Evolutionary conservation across 257 asterid species (phyloP).

Genomic region (Capsicum baccatum): DNA sequence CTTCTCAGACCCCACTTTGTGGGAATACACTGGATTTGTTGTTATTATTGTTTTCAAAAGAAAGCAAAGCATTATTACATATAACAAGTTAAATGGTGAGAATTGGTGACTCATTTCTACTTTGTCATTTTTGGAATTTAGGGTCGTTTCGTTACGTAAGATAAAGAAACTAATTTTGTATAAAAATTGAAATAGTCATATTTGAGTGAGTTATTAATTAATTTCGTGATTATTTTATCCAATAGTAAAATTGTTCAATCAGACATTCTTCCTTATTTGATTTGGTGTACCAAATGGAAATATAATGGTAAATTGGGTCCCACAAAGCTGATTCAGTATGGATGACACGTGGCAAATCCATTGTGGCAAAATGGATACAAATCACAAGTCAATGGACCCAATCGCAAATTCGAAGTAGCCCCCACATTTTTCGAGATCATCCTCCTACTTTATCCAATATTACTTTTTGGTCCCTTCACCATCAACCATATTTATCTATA

Average conservation of each 20-base stretch:
- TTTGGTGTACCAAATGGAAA: too few relatives aligned
- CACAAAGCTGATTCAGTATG: conserved; percentile 1
- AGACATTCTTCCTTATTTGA: too few relatives aligned
- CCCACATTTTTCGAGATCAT: conserved; percentile 22
- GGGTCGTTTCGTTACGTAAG: too few relatives aligned
- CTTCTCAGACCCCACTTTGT: too few relatives aligned
- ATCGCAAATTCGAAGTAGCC: background rate
- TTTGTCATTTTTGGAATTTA: too few relatives aligned
- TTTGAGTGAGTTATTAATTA: too few relatives aligned
- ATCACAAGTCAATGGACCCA: conserved; percentile 12
- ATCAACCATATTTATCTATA: background rate
- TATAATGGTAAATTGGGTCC: background rate
- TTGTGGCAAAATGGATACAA: conserved; percentile 27
- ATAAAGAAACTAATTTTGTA: too few relatives aligned
- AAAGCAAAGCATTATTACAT: background rate
- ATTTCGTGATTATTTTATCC: too few relatives aligned
- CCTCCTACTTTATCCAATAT: background rate
- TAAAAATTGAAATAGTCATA: too few relatives aligned
- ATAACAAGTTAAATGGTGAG: background rate
- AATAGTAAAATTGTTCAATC: too few relatives aligned
- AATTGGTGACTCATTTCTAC: background rate
- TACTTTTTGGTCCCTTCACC: conserved; percentile 18
- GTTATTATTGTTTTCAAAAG: background rate
- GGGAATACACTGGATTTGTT: too few relatives aligned
- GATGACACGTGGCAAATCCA: conserved; percentile 26